These are phyloP conservation scores for Sugiyamaella boreocaroliniensis DNA, from an alignment of 805 yeast species.

Conservation along the genomic window DNA sequence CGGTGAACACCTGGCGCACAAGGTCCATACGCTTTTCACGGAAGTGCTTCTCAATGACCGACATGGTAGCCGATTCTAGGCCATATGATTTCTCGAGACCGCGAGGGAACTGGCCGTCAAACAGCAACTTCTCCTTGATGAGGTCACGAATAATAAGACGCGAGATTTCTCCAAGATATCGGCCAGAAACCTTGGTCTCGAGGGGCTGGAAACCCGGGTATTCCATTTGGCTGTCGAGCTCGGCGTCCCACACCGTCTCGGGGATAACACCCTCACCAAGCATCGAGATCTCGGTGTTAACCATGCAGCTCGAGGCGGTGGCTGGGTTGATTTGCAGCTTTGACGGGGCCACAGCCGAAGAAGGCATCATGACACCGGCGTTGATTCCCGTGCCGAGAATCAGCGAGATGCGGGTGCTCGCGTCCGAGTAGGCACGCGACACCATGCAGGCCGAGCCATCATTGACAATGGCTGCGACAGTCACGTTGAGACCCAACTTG, in stretches of 20 bases:
- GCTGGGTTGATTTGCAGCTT: conserved; percentile 35
- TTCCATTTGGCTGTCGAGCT: conserved; percentile 53
- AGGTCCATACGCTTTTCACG: conserved; percentile 13
- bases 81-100: conserved; percentile 24
- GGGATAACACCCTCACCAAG: conserved; percentile 79
- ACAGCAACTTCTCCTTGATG: conserved; percentile 39
- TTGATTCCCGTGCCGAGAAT: conserved; percentile 93
- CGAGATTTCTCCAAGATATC: conserved; percentile 81
- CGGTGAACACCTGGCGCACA: conserved; percentile 20
- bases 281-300: conserved; percentile 92
- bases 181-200: conserved; percentile 81
- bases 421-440: conserved; percentile 54
- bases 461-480: conserved; percentile 75
- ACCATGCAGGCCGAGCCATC: conserved; percentile 85
- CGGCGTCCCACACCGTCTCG: conserved; percentile 64
- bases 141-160: conserved; percentile 67
- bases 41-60: conserved; percentile 23
- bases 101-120: conserved; percentile 18
- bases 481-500: conserved; percentile 48
- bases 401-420: conserved; percentile 66
- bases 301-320: conserved; percentile 37
- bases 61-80: conserved; percentile 22
- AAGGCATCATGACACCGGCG: conserved; percentile 59
- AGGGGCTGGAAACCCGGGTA: conserved; percentile 81
- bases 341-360: conserved; percentile 58